Evolutionary conservation across 1,139 yeast species (phyloP).

Genomic region (Suhomyces yuchorum): DNA sequence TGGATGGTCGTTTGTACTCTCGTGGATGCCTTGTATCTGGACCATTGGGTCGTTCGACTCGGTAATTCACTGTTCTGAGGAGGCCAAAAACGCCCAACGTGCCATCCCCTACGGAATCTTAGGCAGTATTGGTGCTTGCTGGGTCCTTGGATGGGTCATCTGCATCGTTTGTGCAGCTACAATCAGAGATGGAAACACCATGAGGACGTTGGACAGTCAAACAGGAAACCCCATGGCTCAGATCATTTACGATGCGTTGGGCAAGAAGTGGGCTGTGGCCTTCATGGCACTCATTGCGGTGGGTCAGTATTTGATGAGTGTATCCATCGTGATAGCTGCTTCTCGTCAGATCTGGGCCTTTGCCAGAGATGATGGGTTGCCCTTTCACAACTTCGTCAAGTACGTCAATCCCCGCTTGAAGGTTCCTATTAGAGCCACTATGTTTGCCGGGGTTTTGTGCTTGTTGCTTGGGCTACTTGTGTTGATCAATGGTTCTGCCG

Average conservation of each 20-base stretch:
- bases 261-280: constrained; percentile 69
- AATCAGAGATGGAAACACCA: constrained; percentile 50
- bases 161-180: constrained; percentile 56
- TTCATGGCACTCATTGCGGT: constrained; percentile 60
- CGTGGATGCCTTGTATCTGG: constrained; percentile 38
- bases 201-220: constrained; percentile 37
- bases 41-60: constrained; percentile 38
- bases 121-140: constrained; percentile 57
- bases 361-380: constrained; percentile 49
- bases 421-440: constrained; percentile 38
- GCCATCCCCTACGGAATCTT: constrained; percentile 40
- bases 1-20: constrained; percentile 54
- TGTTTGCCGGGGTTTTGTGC: constrained; percentile 31
- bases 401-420: constrained; percentile 27
- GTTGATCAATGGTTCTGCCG: constrained; percentile 34
- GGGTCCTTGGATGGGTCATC: constrained; percentile 62
- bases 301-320: constrained; percentile 69
- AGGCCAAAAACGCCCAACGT: constrained; percentile 30
- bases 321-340: constrained; percentile 52
- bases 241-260: constrained; percentile 63
- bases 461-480: constrained; percentile 34
- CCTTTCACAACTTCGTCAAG: constrained; percentile 35
- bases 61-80: constrained; percentile 36
- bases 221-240: constrained; percentile 67
- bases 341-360: constrained; percentile 57